Percentiles rank a stretch among this genome's conserved stretches.
Conservation (phyloP, 2,329 filamentous ascomycete species). For the Aureobasidium sp. region DNA sequence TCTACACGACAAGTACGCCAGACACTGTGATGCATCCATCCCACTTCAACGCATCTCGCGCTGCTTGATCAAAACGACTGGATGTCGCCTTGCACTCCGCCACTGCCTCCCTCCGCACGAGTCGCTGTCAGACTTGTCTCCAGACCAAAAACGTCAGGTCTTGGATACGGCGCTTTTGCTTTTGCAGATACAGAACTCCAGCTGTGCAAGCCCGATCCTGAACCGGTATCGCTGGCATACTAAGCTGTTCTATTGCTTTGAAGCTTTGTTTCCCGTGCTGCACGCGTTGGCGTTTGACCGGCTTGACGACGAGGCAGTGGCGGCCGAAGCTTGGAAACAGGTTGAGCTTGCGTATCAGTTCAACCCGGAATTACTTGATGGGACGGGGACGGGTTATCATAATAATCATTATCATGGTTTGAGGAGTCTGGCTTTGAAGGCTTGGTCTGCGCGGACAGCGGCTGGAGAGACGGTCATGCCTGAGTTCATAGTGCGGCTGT, state of each 20-base stretch:
- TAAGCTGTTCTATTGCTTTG: neutral
- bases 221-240: neutral
- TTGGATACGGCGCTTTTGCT: neutral
- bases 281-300: neutral
- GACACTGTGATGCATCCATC: conserved; percentile 38
- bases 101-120: neutral
- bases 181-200: neutral
- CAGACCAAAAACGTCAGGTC: neutral
- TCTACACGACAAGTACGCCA: conserved; percentile 36
- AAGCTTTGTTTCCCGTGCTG: neutral
- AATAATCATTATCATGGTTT: neutral
- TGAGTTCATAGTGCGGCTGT: too few relatives aligned
- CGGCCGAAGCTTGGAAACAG: neutral
- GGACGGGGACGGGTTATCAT: neutral
- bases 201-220: neutral
- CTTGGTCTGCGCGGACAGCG: neutral
- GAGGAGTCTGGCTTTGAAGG: neutral
- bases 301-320: neutral
- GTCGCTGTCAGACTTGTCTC: neutral
- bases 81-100: neutral
- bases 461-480: neutral
- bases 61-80: neutral
- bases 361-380: neutral
- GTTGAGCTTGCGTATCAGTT: neutral
- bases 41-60: conserved; percentile 36